phyloP scores from a whole-genome alignment of 2,329 filamentous ascomycete species.

The Sporothrix globosa region DNA sequence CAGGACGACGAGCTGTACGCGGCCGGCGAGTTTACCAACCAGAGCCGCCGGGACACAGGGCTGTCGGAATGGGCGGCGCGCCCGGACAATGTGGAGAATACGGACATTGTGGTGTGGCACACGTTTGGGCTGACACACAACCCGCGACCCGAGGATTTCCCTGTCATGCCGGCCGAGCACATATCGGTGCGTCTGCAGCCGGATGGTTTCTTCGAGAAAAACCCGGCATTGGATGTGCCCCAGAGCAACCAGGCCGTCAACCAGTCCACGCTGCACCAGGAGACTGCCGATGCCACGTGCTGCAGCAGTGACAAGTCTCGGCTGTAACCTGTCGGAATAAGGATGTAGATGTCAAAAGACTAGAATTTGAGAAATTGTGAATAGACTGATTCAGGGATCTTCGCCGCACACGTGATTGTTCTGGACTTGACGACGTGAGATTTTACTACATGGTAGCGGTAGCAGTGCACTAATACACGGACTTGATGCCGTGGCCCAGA shows the following conservation, averaged over 20 bases:
- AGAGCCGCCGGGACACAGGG: conserved; percentile 30
- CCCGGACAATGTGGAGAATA: conserved; percentile 39
- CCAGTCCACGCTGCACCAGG: conserved; percentile 18
- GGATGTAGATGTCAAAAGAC: background rate
- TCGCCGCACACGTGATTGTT: background rate
- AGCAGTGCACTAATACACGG: background rate
- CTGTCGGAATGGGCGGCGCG: conserved; percentile 30
- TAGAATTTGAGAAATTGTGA: background rate
- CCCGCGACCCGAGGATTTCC: conserved; percentile 67
- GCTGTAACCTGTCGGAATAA: background rate
- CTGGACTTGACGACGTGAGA: background rate
- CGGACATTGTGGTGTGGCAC: conserved; percentile 67
- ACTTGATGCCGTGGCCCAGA: conserved; percentile 11
- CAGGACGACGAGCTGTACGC: conserved; percentile 50
- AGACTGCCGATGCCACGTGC: background rate
- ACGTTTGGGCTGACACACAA: conserved; percentile 66
- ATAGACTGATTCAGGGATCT: too few species aligned
- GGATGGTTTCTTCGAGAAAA: conserved; percentile 31
- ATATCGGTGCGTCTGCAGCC: conserved; percentile 32
- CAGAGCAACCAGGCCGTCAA: conserved; percentile 31
- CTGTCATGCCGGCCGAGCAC: conserved; percentile 64
- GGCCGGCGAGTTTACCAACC: conserved; percentile 47
- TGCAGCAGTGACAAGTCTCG: background rate
- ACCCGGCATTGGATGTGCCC: conserved; percentile 34
- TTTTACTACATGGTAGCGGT: background rate